A percentile compares a stretch with the other conserved stretches of the same genome.
Conservation (phyloP, 164 flowering plant species). For the Magnolia kwangsiensis region DNA sequence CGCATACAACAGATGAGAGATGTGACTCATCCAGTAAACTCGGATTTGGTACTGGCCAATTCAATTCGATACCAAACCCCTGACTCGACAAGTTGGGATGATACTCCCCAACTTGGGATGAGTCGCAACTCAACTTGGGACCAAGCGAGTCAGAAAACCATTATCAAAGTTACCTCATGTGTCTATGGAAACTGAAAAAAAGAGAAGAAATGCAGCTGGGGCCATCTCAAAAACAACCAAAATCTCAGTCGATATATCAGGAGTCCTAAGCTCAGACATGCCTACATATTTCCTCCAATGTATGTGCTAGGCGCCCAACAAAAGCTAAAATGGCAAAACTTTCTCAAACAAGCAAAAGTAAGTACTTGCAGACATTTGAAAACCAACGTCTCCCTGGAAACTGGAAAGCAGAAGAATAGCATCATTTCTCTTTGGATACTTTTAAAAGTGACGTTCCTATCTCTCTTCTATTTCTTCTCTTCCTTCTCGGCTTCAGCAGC, state of each 20-base stretch:
- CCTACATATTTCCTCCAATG: neutral
- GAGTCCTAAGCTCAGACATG: neutral
- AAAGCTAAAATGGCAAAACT: neutral
- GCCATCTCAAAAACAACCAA: neutral
- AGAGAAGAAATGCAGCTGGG: neutral
- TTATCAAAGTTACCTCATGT: no score
- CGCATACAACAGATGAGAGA: no score
- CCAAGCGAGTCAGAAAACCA: no score
- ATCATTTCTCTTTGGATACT: neutral
- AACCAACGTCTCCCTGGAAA: neutral
- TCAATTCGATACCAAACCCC: no score
- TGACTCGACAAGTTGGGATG: no score
- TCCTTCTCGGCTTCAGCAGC: conserved; percentile 69
- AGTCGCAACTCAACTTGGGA: no score
- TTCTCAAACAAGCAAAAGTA: neutral
- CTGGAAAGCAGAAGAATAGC: neutral
- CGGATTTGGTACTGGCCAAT: no score
- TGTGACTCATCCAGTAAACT: no score
- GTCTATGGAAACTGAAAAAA: neutral
- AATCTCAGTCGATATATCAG: neutral
- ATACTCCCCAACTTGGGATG: no score
- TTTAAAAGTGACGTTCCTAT: neutral
- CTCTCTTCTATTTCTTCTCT: conserved; percentile 43
- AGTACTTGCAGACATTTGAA: neutral
- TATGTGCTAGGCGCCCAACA: neutral